Percentiles rank a stretch among this genome's conserved stretches.
Evolutionary conservation across 2,329 filamentous ascomycete genomes (phyloP).

Genomic region (Shiraia bambusicola): DNA sequence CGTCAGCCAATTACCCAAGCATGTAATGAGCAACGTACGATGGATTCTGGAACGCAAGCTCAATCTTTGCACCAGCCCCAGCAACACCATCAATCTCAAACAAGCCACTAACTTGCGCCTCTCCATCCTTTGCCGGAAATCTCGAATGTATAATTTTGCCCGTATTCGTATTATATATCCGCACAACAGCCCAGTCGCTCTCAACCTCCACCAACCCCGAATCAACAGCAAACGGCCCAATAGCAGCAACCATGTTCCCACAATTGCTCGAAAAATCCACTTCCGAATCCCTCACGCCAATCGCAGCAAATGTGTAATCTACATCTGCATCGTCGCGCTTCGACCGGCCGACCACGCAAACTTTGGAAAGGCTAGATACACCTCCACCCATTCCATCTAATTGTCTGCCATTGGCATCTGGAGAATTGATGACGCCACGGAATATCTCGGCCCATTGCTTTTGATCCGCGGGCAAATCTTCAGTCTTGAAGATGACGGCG

Average conservation of each 20-base stretch:
- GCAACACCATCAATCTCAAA: constrained; percentile 66
- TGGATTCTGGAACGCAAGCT: constrained; percentile 63
- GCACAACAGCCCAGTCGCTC: constrained; percentile 50
- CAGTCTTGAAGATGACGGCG: constrained; percentile 60
- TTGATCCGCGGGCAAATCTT: constrained; percentile 54
- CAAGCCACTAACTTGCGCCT: constrained; percentile 54
- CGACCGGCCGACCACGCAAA: constrained; percentile 49
- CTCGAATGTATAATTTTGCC: constrained; percentile 61
- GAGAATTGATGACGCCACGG: constrained; percentile 60
- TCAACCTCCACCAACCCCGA: constrained; percentile 46
- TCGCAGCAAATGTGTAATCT: constrained; percentile 69
- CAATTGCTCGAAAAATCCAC: constrained; percentile 70
- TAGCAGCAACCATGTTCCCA: constrained; percentile 64
- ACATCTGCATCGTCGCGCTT: constrained; percentile 47
- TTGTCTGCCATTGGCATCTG: constrained; percentile 68
- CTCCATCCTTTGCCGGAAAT: constrained; percentile 55
- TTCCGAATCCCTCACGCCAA: constrained; percentile 60
- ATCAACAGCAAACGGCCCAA: constrained; percentile 65
- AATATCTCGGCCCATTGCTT: constrained; percentile 58
- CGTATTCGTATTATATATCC: constrained; percentile 72
- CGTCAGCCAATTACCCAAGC: too few relatives aligned
- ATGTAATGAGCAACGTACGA: constrained; percentile 30
- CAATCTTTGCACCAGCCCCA: constrained; percentile 58
- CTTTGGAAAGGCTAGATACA: constrained; percentile 68
- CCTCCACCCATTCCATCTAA: constrained; percentile 72